phyloP scores from a whole-genome alignment of 257 asterid genomes.

The Fraxinus cuspidata region DNA sequence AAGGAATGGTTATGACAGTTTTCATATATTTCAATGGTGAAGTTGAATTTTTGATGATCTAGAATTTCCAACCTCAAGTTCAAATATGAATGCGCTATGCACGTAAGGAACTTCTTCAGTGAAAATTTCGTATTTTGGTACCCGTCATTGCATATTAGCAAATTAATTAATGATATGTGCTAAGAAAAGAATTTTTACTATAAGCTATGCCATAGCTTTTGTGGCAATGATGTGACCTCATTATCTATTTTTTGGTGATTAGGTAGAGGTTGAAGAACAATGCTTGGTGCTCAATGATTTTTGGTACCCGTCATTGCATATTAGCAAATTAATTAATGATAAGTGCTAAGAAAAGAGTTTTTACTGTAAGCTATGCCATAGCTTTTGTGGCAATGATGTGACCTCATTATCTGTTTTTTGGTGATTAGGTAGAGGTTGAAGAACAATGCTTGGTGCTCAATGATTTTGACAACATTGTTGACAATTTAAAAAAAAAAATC shows the following conservation, averaged over 20 bases:
- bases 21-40: background rate
- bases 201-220: background rate
- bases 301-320: background rate
- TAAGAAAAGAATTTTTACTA: background rate
- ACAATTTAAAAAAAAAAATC: no score
- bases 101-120: background rate
- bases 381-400: slow-evolving; percentile 1
- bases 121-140: background rate
- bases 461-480: no score
- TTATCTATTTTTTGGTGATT: slow-evolving; percentile 8
- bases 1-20: background rate
- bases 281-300: no score
- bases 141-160: background rate
- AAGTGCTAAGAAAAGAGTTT: background rate
- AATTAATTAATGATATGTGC: background rate
- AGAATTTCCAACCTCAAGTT: background rate
- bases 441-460: no score
- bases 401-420: background rate
- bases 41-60: background rate
- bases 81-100: background rate
- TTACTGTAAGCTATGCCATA: background rate
- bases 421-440: slow-evolving; percentile 40
- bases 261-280: slow-evolving; percentile 35
- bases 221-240: background rate
- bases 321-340: slow-evolving; percentile 6